phyloP scores from a whole-genome alignment of 257 asterid genomes.

The Solanum paucissectum region DNA sequence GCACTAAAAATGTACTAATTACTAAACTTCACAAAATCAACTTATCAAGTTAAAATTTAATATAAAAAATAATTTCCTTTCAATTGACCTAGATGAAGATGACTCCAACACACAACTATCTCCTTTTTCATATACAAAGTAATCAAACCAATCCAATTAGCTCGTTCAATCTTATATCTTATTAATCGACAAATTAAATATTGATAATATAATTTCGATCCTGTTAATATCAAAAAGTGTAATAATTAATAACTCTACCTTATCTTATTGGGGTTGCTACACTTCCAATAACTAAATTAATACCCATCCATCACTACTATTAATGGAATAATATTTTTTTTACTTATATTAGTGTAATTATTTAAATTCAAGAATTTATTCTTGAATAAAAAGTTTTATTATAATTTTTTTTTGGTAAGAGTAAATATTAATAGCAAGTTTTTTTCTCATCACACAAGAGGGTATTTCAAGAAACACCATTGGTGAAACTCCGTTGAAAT shows the following conservation, averaged over 20 bases:
- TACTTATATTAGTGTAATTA: background rate
- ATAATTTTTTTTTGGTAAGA: background rate
- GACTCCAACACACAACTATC: background rate
- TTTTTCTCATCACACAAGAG: background rate
- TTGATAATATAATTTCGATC: fast-evolving
- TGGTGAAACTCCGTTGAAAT: slow-evolving; percentile 1
- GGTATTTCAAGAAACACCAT: background rate
- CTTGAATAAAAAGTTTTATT: background rate
- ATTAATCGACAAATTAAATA: background rate
- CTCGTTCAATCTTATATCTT: background rate
- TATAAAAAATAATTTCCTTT: background rate
- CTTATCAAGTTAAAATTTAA: background rate
- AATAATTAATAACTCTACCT: background rate
- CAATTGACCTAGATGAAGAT: background rate
- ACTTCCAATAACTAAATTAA: background rate
- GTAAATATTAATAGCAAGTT: background rate
- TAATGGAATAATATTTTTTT: background rate
- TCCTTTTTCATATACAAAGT: background rate
- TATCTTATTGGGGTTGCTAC: background rate
- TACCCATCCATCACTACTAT: background rate
- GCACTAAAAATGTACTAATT: background rate
- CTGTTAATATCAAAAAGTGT: background rate
- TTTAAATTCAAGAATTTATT: background rate
- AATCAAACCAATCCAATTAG: background rate
- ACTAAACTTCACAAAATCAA: background rate